Percentiles rank a stretch among this genome's conserved stretches.
Conservation (phyloP, 306 rosid species). For the Dalbergia cochinchinensis region DNA sequence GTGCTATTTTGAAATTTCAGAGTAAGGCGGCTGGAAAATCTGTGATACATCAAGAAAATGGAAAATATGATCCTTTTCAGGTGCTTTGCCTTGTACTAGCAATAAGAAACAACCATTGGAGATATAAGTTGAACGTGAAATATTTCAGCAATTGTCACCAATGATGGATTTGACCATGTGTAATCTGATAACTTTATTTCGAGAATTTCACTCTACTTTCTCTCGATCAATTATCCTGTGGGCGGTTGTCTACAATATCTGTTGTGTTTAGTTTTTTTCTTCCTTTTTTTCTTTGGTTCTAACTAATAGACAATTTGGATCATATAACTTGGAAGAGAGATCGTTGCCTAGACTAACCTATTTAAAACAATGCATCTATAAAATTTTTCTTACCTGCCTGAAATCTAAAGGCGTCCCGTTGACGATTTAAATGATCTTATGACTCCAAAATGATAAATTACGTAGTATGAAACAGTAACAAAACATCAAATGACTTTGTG, state of each 20-base stretch:
- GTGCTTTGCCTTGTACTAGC: not conserved
- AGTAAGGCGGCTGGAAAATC: constrained; percentile 19
- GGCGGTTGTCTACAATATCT: not conserved
- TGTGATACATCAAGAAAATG: not conserved
- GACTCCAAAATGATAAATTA: not conserved
- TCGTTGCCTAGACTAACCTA: not conserved
- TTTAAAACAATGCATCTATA: not conserved
- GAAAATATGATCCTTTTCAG: not conserved
- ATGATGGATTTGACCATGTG: constrained; percentile 18
- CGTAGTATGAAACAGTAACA: not conserved
- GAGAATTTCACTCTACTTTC: constrained; percentile 11
- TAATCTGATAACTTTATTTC: not conserved
- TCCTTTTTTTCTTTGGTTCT: too few relatives aligned
- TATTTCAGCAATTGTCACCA: not conserved
- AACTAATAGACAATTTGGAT: not conserved
- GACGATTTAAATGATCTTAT: not conserved
- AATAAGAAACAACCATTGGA: not conserved
- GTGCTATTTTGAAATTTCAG: constrained; percentile 18
- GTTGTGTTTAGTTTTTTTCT: not conserved
- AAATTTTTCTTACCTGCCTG: not conserved
- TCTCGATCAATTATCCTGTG: not conserved
- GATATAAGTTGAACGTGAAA: not conserved
- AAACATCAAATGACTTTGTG: not conserved
- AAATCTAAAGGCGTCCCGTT: not conserved
- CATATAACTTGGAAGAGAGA: not conserved